Evolutionary conservation across 2,329 filamentous ascomycete genomes (phyloP).

Genomic region (Penicillium sp.): DNA sequence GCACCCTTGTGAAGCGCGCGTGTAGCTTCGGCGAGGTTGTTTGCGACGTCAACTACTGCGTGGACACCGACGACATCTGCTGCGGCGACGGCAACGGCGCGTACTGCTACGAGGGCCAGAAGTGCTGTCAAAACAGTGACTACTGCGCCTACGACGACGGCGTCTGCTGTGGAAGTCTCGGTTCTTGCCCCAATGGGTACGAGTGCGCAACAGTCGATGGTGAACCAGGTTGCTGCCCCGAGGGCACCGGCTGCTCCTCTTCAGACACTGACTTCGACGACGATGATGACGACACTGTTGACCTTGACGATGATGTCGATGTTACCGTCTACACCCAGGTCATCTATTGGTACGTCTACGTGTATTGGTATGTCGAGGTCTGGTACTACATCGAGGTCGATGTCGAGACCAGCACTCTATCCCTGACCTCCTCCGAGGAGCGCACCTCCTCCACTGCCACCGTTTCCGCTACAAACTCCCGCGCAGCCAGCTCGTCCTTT

Average conservation of each 20-base stretch:
- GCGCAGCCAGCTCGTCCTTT: background rate
- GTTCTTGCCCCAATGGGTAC: background rate
- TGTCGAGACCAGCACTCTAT: background rate
- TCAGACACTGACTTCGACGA: background rate
- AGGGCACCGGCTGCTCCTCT: background rate
- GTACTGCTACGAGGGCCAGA: background rate
- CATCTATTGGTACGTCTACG: conserved; percentile 13
- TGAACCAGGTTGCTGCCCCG: background rate
- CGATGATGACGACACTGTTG: background rate
- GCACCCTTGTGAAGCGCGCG: background rate
- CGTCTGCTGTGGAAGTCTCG: background rate
- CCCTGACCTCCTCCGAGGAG: conserved; percentile 3
- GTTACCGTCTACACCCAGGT: background rate
- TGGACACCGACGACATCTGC: background rate
- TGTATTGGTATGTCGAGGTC: conserved; percentile 12
- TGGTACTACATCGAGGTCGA: background rate
- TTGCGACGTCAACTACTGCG: background rate
- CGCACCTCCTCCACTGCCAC: background rate
- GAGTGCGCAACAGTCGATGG: background rate
- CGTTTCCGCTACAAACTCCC: background rate
- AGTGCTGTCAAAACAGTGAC: background rate
- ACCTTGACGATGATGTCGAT: background rate
- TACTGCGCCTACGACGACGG: background rate
- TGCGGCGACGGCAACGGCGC: background rate
- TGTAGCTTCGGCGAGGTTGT: background rate